phyloP scores from a whole-genome alignment of 164 flowering plant species.

The Akebia trifoliata region DNA sequence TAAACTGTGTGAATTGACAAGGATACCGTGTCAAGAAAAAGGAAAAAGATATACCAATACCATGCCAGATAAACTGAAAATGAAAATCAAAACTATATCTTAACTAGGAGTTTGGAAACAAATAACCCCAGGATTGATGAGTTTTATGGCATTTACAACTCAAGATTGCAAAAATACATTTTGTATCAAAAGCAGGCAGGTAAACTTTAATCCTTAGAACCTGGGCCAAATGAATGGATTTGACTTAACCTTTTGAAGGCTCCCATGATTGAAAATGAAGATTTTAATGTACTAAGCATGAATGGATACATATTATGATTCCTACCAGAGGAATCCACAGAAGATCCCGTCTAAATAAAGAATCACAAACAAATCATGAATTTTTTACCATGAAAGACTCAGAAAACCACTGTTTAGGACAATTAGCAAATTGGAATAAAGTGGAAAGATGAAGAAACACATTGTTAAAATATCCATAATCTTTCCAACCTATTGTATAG shows the following conservation, averaged over 20 bases:
- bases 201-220: neutral
- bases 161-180: neutral
- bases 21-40: neutral
- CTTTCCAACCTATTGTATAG: too few species aligned
- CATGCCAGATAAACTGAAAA: neutral
- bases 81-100: neutral
- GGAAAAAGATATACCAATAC: neutral
- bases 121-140: neutral
- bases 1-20: neutral
- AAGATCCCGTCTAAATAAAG: too few species aligned
- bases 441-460: too few species aligned
- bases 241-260: neutral
- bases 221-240: neutral
- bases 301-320: neutral
- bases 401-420: too few species aligned
- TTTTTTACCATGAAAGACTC: too few species aligned
- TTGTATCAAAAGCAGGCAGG: neutral
- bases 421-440: too few species aligned
- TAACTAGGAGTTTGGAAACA: neutral
- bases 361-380: too few species aligned
- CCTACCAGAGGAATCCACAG: too few species aligned
- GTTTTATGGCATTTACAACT: neutral
- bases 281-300: neutral
- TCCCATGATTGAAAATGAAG: neutral
- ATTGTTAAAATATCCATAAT: too few species aligned